phyloP scores from a whole-genome alignment of 176 grass and related monocot species.

The Lolium multiflorum region DNA sequence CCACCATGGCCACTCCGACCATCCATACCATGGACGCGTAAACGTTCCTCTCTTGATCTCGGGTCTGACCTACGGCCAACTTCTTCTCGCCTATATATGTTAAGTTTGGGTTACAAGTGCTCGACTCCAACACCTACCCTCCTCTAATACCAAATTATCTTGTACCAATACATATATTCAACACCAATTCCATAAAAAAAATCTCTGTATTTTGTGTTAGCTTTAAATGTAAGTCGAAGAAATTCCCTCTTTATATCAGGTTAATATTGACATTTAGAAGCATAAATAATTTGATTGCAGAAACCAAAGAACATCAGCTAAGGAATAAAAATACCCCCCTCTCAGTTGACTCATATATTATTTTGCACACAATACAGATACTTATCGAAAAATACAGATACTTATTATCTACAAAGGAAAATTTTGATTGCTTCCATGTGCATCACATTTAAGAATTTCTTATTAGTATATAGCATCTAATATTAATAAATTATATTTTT shows the following conservation, averaged over 20 bases:
- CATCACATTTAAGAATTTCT: neutral
- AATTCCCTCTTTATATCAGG: neutral
- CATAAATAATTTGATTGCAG: neutral
- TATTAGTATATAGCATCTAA: neutral
- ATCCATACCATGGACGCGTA: neutral
- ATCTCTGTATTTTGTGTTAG: neutral
- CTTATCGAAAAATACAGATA: neutral
- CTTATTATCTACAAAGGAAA: neutral
- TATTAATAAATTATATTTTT: conserved; percentile 1
- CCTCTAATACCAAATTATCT: neutral
- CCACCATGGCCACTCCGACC: neutral
- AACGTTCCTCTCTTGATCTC: neutral
- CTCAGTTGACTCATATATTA: neutral
- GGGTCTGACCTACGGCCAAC: neutral
- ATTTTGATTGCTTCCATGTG: neutral
- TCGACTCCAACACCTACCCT: neutral
- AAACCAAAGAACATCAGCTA: too few relatives aligned
- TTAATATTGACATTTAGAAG: neutral
- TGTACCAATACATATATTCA: neutral
- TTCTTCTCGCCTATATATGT: neutral
- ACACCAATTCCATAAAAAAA: neutral
- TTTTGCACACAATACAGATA: neutral
- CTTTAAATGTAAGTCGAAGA: neutral
- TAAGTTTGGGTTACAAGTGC: neutral
- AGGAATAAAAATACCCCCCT: neutral